Evolutionary conservation across 202 grass and related monocot genomes (phyloP).

Genomic region (Panicum hallii): DNA sequence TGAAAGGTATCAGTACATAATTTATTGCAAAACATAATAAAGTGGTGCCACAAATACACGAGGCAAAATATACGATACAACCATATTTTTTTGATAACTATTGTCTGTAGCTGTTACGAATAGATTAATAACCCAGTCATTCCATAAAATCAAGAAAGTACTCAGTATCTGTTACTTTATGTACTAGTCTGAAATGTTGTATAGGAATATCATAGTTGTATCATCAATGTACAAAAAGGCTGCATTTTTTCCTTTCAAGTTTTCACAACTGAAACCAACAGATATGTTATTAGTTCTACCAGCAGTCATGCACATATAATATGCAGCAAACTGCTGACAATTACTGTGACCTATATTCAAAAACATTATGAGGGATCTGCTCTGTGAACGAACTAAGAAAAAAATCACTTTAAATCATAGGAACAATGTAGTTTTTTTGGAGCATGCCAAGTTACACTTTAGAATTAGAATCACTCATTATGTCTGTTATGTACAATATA

Average conservation of each 20-base stretch:
- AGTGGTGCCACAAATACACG: not conserved
- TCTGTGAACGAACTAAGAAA: not conserved
- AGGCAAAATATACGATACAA: constrained; percentile 23
- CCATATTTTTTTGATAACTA: not conserved
- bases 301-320: not conserved
- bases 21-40: constrained; percentile 7
- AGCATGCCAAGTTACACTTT: not conserved
- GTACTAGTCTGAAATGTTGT: not conserved
- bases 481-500: not conserved
- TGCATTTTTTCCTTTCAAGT: not conserved
- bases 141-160: constrained; percentile 26
- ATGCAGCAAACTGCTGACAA: not conserved
- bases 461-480: not conserved
- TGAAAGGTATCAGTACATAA: constrained; percentile 32
- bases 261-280: not conserved
- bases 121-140: not conserved
- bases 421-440: not conserved
- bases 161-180: constrained; percentile 11
- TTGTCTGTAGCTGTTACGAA: not conserved
- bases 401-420: not conserved
- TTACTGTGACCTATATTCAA: not conserved
- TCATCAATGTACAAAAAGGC: not conserved
- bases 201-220: not conserved
- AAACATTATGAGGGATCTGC: not conserved
- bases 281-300: not conserved